Evolutionary conservation across 192 early-diverging fungal genomes (phyloP), one percentile per base, ranked within the genome.

Genomic region (Rhizoclosmatium globosum): DNA sequence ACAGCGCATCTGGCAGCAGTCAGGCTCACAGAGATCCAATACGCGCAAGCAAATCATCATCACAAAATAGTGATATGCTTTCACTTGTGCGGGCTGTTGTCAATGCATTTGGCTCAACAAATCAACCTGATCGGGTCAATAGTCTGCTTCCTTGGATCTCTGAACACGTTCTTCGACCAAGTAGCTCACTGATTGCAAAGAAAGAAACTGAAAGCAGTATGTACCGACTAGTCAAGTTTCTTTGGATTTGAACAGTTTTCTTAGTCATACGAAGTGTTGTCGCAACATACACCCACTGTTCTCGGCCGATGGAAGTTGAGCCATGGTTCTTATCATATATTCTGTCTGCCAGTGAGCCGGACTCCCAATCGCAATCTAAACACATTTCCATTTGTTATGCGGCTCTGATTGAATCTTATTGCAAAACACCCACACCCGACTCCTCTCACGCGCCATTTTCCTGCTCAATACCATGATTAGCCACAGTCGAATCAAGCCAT

Each of bases 401-500:
- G 11, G 4, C 23, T 11, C 66, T 68, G 31, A 68, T 68, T 43
- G 43, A 68, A 43, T 19, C 66, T 23, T 68, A 68, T 68, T 31
- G 39, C 66, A 43, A 47, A 15, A 39, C 17, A n/a, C 39, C 42
- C 11, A 68, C 66, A 7, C 15, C 15, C 15, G 42, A 43, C 66
- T 68, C 66, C 15, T 68, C 7, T 45, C 39, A 39, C 39, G 43
- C 4, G 66, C 66, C 1, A n/a, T 45, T 6, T 31, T 43, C n/a
- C 66, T 68, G 38, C 21, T 68, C 38, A 68, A 68, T 23, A 68
- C 66, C 4, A 68, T 68, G 66, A 68, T 68, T 43, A 45, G 39
- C 47, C 66, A 68, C 21, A 43, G 39, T 39, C 23, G 39, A 7
- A 39, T 68, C 6, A 68, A 68, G 23, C 66, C 66, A n/a, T 68